These are phyloP conservation scores for Pythium inflatum DNA, from an alignment of 352 stramenopile genomes.

Conservation along the genomic window DNA sequence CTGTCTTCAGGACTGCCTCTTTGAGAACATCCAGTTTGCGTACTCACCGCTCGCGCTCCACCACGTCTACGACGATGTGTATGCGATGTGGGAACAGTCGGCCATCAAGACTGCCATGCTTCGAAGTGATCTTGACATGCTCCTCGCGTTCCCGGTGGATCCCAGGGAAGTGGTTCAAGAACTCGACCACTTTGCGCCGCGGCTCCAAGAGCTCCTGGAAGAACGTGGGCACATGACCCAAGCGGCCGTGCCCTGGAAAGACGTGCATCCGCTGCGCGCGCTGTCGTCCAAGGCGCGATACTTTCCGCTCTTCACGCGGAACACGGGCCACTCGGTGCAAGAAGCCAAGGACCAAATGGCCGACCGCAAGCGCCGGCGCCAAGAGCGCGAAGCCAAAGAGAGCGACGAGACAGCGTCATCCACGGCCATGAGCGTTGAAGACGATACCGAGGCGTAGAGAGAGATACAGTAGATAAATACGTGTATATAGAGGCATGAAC, in stretches of 20 bases:
- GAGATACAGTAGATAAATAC: conserved; percentile 3
- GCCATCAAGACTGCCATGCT: conserved; percentile 74
- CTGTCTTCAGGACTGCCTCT: conserved; percentile 97
- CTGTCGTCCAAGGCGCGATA: conserved; percentile 61
- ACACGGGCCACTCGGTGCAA: conserved; percentile 79
- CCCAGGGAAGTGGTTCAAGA: conserved; percentile 54
- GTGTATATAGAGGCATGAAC: conserved; percentile 2
- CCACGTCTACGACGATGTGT: conserved; percentile 81
- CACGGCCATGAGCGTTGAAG: conserved; percentile 21
- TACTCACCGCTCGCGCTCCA: conserved; percentile 79
- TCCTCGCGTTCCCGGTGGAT: conserved; percentile 54
- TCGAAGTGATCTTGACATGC: conserved; percentile 67
- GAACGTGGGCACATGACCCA: conserved; percentile 57
- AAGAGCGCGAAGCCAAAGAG: conserved; percentile 26
- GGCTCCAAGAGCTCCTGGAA: conserved; percentile 75
- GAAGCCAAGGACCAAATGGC: conserved; percentile 76
- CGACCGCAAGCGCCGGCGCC: conserved; percentile 73
- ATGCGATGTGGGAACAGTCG: conserved; percentile 84
- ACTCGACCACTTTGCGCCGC: conserved; percentile 74
- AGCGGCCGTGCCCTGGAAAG: conserved; percentile 48
- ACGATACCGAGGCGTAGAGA: conserved; percentile 3
- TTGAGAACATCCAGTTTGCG: conserved; percentile 83
- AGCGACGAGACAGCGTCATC: not conserved
- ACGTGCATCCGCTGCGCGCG: conserved; percentile 58
- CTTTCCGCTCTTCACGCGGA: conserved; percentile 65